phyloP scores from a whole-genome alignment of 1,284 basidiomycete species.

The Papiliotrema terrestris region DNA sequence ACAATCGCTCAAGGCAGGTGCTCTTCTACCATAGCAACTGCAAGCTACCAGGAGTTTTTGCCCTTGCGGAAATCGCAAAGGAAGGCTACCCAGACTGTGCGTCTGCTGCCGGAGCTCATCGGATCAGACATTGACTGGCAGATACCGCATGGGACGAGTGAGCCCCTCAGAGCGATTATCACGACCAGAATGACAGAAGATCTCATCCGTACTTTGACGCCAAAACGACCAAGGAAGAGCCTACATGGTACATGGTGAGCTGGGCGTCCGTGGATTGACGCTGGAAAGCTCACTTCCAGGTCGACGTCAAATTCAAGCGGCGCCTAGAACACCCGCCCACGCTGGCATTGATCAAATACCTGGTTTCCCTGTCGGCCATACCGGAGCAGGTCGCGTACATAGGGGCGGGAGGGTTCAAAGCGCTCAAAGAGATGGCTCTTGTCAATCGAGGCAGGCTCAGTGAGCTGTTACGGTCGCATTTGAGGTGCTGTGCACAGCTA shows the following conservation, averaged over 20 bases:
- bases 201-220: constrained; percentile 84
- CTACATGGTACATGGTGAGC: constrained; percentile 79
- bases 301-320: constrained; percentile 69
- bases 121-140: constrained; percentile 35
- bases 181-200: constrained; percentile 39
- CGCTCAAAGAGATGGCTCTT: constrained; percentile 68
- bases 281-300: too few relatives aligned
- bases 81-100: constrained; percentile 86
- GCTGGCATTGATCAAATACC: constrained; percentile 66
- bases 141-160: constrained; percentile 86
- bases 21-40: constrained; percentile 86
- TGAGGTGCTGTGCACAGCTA: background rate
- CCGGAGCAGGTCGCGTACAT: constrained; percentile 64
- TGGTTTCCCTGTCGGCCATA: constrained; percentile 52
- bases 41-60: constrained; percentile 82
- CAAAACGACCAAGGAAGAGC: constrained; percentile 69
- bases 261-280: too few relatives aligned
- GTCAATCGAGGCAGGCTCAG: constrained; percentile 81
- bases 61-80: constrained; percentile 73
- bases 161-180: constrained; percentile 25
- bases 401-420: constrained; percentile 57
- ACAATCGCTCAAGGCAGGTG: constrained; percentile 31
- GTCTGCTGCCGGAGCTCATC: constrained; percentile 36
- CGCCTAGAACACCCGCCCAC: constrained; percentile 73
- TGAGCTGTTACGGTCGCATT: constrained; percentile 49